Evolutionary conservation across 352 stramenopile species (phyloP), one percentile per base, ranked within the genome.

Genomic region (Pythium periplocum): DNA sequence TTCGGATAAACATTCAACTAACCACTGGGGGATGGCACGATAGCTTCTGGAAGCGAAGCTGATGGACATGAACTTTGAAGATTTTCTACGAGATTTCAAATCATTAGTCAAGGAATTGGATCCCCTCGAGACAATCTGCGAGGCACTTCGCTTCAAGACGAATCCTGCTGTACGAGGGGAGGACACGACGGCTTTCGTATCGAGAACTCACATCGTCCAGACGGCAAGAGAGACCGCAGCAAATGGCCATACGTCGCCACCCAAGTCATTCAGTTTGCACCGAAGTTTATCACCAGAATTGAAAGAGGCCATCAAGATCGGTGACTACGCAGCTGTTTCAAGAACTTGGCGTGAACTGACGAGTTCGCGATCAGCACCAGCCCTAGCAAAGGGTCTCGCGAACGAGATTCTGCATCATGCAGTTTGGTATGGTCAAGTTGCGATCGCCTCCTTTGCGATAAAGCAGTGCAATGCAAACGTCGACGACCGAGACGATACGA

Each of bases 61-160:
- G 50, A 87, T 93, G 74, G 91, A 73, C 53, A 90, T 94, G 76
- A 70, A 59, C 4, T 91, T 87, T 59, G 84, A 93, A 54, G 84
- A 93, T 48, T 87, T 93, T 40, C 64, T 93, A 30, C 78, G 70
- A 36, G 83, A 90, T 36, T 95, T 95, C 61, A 93, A 95, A 55
- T 66, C 69, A 17, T 62, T 89, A 0, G 80, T 91, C 31, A 75
- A 79, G 0, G 68, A 89, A 38, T 62, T 91, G 17, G 83, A 92
- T 44, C 83, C 83, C 12, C 92, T 92, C 44, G 79, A 92, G 49
- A 79, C 80, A 6, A 66, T 94, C 11, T 38, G 86, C 2, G 58
- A 83, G 38, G 79, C 83, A 5, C 66, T 94, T 0, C 51, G 62
- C n/a, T 70, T 90, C 6, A 47, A 53, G 31, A 66, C 75, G 6